Evolutionary conservation across 1,139 yeast species (phyloP).

Genomic region (Candida labiduridarum): DNA sequence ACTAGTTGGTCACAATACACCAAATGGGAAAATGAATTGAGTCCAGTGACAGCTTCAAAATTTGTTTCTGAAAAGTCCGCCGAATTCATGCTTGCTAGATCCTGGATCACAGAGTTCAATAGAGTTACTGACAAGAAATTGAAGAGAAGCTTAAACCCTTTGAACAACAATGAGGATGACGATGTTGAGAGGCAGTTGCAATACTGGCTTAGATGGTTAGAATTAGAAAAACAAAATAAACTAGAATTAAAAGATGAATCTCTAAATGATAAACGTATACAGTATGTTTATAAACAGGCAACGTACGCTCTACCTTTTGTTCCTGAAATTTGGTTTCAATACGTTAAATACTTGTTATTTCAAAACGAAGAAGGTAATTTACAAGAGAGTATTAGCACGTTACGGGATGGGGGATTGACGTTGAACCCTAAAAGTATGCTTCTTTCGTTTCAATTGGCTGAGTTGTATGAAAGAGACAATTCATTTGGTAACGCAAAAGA

Average conservation of each 20-base stretch:
- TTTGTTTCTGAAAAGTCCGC: constrained; percentile 82
- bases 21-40: constrained; percentile 78
- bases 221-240: constrained; percentile 76
- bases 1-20: constrained; percentile 80
- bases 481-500: constrained; percentile 55
- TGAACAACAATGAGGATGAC: constrained; percentile 9
- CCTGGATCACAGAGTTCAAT: constrained; percentile 71
- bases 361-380: constrained; percentile 39
- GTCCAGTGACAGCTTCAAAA: constrained; percentile 79
- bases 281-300: constrained; percentile 74
- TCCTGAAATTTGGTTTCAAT: constrained; percentile 88
- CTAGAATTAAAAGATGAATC: constrained; percentile 57
- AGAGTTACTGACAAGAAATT: constrained; percentile 51
- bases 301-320: constrained; percentile 67
- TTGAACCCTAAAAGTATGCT: constrained; percentile 76
- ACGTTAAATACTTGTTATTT: constrained; percentile 32
- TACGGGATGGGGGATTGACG: constrained; percentile 52
- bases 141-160: constrained; percentile 43
- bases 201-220: constrained; percentile 76
- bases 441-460: constrained; percentile 69
- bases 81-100: constrained; percentile 87
- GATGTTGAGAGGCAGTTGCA: constrained; percentile 41
- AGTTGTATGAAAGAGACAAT: constrained; percentile 63
- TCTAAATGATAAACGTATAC: constrained; percentile 59
- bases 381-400: constrained; percentile 38